Evolutionary conservation across 2,329 filamentous ascomycete species (phyloP).

Genomic region (Xylaria digitata): DNA sequence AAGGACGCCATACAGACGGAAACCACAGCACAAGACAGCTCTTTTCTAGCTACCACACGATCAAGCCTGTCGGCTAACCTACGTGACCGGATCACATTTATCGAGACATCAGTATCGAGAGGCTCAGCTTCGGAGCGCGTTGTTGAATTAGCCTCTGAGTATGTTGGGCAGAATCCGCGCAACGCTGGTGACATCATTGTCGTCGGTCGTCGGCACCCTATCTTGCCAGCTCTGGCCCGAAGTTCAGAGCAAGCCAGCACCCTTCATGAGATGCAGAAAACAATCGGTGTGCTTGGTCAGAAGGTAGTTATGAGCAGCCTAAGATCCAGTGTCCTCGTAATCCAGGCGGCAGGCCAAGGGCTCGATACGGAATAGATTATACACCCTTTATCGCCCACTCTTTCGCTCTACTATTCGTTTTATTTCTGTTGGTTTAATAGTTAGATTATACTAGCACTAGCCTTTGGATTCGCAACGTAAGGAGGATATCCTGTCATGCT

Average conservation of each 20-base stretch:
- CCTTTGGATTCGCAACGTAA: slow-evolving; percentile 9
- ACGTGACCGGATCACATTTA: slow-evolving; percentile 59
- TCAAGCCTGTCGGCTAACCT: slow-evolving; percentile 51
- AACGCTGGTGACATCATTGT: slow-evolving; percentile 80
- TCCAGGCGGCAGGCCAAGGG: slow-evolving; percentile 65
- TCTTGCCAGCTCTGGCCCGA: slow-evolving; percentile 42
- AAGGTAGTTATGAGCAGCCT: slow-evolving; percentile 68
- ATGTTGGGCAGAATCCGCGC: slow-evolving; percentile 68
- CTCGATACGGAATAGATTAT: slow-evolving; percentile 34
- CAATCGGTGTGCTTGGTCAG: slow-evolving; percentile 70
- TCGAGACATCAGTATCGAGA: slow-evolving; percentile 57
- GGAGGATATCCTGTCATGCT: background rate
- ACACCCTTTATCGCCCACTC: background rate
- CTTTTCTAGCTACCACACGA: slow-evolving; percentile 52
- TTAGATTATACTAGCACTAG: background rate
- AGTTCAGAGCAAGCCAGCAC: slow-evolving; percentile 38
- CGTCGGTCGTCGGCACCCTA: slow-evolving; percentile 66
- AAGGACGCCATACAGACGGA: slow-evolving; percentile 48
- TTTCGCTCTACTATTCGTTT: background rate
- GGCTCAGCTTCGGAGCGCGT: slow-evolving; percentile 58
- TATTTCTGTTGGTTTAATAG: background rate
- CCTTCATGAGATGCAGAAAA: slow-evolving; percentile 59
- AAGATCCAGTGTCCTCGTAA: slow-evolving; percentile 75
- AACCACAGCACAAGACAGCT: slow-evolving; percentile 51
- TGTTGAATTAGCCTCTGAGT: slow-evolving; percentile 65